Conservation (phyloP, 345 rosid genomes). For the Capsella bursapastoris region DNA sequence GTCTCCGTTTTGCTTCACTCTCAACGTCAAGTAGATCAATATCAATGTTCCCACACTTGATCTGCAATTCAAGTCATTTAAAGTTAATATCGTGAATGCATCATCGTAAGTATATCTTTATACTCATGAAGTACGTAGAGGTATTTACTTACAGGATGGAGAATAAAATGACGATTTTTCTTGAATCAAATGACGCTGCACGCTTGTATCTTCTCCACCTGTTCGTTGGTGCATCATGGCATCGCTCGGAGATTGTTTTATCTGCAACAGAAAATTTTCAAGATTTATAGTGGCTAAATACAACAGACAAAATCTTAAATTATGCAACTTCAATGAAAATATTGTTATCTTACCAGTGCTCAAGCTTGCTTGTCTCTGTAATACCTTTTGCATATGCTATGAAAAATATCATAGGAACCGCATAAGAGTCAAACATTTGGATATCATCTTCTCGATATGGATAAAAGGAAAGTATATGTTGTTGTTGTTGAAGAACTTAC, state of each 20-base stretch:
- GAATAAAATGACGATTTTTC: slow-evolving; percentile 82
- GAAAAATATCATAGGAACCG: slow-evolving; percentile 17
- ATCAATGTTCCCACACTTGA: slow-evolving; percentile 89
- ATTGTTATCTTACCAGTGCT: slow-evolving; percentile 56
- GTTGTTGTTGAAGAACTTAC: slow-evolving; percentile 44
- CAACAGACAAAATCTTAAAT: not conserved
- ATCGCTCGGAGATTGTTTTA: slow-evolving; percentile 60
- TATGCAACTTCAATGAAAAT: slow-evolving; percentile 9
- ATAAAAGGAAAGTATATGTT: slow-evolving; percentile 12
- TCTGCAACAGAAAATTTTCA: slow-evolving; percentile 49
- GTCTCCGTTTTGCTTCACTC: slow-evolving; percentile 65
- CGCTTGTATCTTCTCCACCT: slow-evolving; percentile 92
- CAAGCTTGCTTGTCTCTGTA: slow-evolving; percentile 87
- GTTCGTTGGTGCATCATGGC: slow-evolving; percentile 70
- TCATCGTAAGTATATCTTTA: not conserved
- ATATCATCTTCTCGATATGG: slow-evolving; percentile 23
- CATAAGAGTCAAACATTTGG: slow-evolving; percentile 15
- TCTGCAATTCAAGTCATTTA: slow-evolving; percentile 50
- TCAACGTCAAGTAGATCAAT: slow-evolving; percentile 81
- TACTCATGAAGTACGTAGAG: not conserved
- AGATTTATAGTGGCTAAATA: slow-evolving; percentile 5
- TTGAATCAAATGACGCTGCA: slow-evolving; percentile 80
- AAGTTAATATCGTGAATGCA: not conserved
- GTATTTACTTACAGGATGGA: slow-evolving; percentile 70
- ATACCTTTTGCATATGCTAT: slow-evolving; percentile 66